These are phyloP conservation scores for Ustilago lituana DNA, from an alignment of 1,284 basidiomycete genomes.

Conservation along the genomic window DNA sequence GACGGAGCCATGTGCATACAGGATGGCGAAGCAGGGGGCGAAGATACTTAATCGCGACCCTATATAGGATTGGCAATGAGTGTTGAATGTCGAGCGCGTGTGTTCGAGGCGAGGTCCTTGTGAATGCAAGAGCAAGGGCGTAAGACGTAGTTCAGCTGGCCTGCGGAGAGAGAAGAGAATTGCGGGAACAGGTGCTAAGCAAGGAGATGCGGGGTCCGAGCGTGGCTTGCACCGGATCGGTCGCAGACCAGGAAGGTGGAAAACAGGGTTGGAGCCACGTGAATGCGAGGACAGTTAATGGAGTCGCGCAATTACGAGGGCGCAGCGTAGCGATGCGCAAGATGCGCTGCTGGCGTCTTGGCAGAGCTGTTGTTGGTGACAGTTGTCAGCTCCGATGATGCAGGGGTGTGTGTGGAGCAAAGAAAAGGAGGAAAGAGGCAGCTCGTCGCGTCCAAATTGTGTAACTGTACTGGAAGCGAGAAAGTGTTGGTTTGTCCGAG, in stretches of 20 bases:
- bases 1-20: background rate
- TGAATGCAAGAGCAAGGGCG: too few species aligned
- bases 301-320: too few species aligned
- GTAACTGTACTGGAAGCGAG: too few species aligned
- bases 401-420: conserved; percentile 7
- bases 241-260: conserved; percentile 7
- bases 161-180: too few species aligned
- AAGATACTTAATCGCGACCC: background rate
- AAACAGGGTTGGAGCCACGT: conserved; percentile 1
- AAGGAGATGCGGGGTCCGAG: background rate
- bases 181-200: background rate
- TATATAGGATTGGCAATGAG: too few species aligned
- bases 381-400: conserved; percentile 11
- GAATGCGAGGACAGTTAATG: background rate
- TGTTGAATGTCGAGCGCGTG: conserved; percentile 2
- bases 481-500: background rate
- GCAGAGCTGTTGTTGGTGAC: background rate
- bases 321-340: too few species aligned
- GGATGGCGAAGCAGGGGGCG: background rate
- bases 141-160: too few species aligned
- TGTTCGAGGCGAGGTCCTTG: too few species aligned
- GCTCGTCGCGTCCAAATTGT: background rate
- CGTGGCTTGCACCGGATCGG: background rate
- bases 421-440: background rate
- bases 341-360: background rate